Base-by-base conservation (phyloP, 2,329 filamentous ascomycete genomes). In the Grosmannia clavigera region DNA sequence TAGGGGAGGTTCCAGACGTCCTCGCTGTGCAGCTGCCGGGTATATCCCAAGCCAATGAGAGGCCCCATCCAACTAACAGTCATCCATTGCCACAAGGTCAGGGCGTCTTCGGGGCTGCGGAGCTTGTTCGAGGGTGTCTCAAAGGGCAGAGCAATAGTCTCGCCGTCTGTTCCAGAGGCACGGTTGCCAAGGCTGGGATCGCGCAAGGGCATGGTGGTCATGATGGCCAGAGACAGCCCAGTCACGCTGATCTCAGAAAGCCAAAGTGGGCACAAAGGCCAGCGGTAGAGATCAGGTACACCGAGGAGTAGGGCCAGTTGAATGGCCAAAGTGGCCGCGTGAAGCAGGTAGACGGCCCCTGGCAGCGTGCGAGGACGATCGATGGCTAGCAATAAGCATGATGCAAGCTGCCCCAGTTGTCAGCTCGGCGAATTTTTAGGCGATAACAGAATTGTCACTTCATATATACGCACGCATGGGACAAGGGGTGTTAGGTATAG, bases 1-100 rank as follows among this genome's bases (percentile, higher is more conserved):
- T 84, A 88, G 0, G 85, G 84, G 0, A 96, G 74, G 48, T 80
- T 75, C 91, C 91, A 96, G 2, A 96, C 87, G 68, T 96, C 90
- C 46, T 86, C 81, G 48, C 91, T 85, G 43, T 90, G 75, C 10
- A 96, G 75, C 65, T 90, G 86, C 50, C 83, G 77, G 35, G 76
- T 74, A 51, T 77, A 80, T 1, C 86, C 89, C 29, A 84, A 71
- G 1, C 76, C 74, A 14, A 95, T 90, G 7, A 95, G 73, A 0
- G 90, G 86, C 0, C 77, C 76, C 73, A 95, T 86, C 91, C 91
- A 96, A 0, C 83, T 88, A 33, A 95, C 86, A 6, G 83, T 86
- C 81, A 92, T 87, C 73, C 90, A 96, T 65, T 92, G 87, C 81
- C 89, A 91, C 0, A 92, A 75, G 0, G 80, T 87, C 29, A 95